Evolutionary conservation across 371 early-diverging fungal genomes (phyloP), one percentile per base, ranked within the genome.

Genomic region (Syncephalastrum sp.): DNA sequence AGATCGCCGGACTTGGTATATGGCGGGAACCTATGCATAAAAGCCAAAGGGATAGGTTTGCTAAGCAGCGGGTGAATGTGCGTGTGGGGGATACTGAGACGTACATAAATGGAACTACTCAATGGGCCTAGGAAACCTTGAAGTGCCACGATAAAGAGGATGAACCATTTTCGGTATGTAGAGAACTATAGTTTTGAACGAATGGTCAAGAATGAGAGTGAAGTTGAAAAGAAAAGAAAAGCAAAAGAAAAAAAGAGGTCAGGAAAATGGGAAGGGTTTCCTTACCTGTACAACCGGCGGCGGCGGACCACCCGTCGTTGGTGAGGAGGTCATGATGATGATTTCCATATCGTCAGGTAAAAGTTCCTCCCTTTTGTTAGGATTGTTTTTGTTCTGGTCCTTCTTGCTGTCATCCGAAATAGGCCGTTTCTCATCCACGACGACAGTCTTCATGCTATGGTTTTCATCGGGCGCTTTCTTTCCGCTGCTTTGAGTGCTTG

Each of bases 91-190:
- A 21, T 21, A 21, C 14, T 48, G 13, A 17, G 38, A 56, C 65
- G 45, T 70, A 66, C 78, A 63, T 78, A 78, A 23, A 78, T 78
- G 0, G 75, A 78, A 42, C 78, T 74, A 14, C 71, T 70, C 33
- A 78, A 57, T 27, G 78, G 78, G 2, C 78, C 78, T n/a, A 78
- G 64, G 53, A 78, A 78, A 0, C 78, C 78, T 64, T 74, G 75
- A 5, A 78, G 49, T 1, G 75, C 70, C 4, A 78, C 71, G 47
- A 78, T 72, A 15, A 62, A 61, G 16, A 78, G 46, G 41, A 70
- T 72, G 38, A 72, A 61, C 71, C 74, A 70, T 61, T 71, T 77
- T 45, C 68, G 63, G 47, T 54, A 25, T 25, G 57, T 15, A 5
- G 65, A 65, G 43, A 62, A 57, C 63, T 62, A 17, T 1, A 15